These are phyloP conservation scores for Emergomyces pasteurianus DNA, from an alignment of 2,329 filamentous ascomycete species.

Conservation along the genomic window DNA sequence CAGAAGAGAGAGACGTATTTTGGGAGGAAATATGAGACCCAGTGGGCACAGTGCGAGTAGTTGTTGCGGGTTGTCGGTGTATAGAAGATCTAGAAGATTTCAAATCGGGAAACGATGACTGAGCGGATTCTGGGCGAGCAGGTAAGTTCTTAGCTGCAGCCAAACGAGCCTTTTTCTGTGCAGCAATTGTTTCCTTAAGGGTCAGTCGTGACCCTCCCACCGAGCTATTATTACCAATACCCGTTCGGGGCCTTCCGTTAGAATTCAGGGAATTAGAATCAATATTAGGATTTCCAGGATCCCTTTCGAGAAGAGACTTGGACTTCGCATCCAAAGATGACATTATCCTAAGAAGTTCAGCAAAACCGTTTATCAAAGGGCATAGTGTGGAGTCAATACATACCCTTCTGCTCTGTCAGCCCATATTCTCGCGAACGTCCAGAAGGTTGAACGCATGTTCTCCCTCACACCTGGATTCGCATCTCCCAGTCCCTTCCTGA, in stretches of 20 bases:
- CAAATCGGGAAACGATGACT: slow-evolving; percentile 38
- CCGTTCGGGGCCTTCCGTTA: slow-evolving; percentile 9
- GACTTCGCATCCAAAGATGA: slow-evolving; percentile 64
- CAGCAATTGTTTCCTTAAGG: slow-evolving; percentile 71
- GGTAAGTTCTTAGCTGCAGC: slow-evolving; percentile 33
- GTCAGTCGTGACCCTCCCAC: slow-evolving; percentile 32
- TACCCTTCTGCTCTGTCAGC: slow-evolving; percentile 62
- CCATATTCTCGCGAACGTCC: slow-evolving; percentile 70
- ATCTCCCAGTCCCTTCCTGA: slow-evolving; percentile 81
- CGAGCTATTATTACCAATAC: slow-evolving; percentile 12
- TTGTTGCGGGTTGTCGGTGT: slow-evolving; percentile 20
- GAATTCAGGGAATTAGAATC: slow-evolving; percentile 9
- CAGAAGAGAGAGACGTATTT: slow-evolving; percentile 39
- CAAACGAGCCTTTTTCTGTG: slow-evolving; percentile 54
- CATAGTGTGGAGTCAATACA: slow-evolving; percentile 25
- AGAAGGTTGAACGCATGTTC: slow-evolving; percentile 73
- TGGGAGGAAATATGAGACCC: slow-evolving; percentile 23
- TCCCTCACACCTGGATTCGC: slow-evolving; percentile 84
- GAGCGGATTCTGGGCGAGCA: slow-evolving; percentile 46
- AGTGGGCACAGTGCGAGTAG: slow-evolving; percentile 25
- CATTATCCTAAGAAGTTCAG: slow-evolving; percentile 52
- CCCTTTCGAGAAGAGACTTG: slow-evolving; percentile 68
- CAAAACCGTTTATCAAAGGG: background rate
- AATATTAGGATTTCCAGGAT: slow-evolving; percentile 56
- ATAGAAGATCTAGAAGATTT: slow-evolving; percentile 27